Evolutionary conservation across 805 yeast genomes (phyloP).

Genomic region (Lachancea sp.): DNA sequence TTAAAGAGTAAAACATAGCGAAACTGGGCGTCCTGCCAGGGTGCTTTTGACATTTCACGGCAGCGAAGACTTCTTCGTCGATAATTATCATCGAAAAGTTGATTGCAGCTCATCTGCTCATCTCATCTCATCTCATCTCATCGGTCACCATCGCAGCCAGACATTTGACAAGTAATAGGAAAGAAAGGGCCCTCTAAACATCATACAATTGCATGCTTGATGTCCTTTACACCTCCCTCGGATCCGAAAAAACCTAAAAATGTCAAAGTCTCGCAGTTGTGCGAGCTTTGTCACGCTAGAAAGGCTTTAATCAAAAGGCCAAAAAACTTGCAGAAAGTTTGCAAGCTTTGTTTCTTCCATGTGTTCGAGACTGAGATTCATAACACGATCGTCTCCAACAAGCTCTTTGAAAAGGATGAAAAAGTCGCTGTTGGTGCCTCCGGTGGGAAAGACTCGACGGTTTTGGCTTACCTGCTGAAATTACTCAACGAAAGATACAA

Average conservation of each 20-base stretch:
- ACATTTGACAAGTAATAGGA: not conserved
- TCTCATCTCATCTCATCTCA: conserved; percentile 9
- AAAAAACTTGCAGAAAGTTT: conserved; percentile 80
- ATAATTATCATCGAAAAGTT: not conserved
- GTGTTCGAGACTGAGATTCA: conserved; percentile 96
- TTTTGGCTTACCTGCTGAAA: conserved; percentile 80
- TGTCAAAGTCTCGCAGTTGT: conserved; percentile 41
- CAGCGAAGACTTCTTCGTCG: not conserved
- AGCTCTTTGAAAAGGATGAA: conserved; percentile 75
- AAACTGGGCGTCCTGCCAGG: too few species aligned
- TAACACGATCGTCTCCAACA: conserved; percentile 67
- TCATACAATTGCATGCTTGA: not conserved
- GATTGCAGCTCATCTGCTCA: not conserved
- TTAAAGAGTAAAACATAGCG: too few species aligned
- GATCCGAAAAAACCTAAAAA: conserved; percentile 26
- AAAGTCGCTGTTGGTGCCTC: conserved; percentile 95
- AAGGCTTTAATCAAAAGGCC: conserved; percentile 90
- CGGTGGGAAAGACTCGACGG: conserved; percentile 98
- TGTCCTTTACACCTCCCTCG: conserved; percentile 28
- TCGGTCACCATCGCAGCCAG: not conserved
- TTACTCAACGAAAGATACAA: conserved; percentile 80
- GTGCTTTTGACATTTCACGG: too few species aligned
- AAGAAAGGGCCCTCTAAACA: not conserved
- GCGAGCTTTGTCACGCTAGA: conserved; percentile 78
- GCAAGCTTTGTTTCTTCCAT: conserved; percentile 82